phyloP scores from a whole-genome alignment of 495 filamentous ascomycete species.

The Friedmanniomyces simplex region DNA sequence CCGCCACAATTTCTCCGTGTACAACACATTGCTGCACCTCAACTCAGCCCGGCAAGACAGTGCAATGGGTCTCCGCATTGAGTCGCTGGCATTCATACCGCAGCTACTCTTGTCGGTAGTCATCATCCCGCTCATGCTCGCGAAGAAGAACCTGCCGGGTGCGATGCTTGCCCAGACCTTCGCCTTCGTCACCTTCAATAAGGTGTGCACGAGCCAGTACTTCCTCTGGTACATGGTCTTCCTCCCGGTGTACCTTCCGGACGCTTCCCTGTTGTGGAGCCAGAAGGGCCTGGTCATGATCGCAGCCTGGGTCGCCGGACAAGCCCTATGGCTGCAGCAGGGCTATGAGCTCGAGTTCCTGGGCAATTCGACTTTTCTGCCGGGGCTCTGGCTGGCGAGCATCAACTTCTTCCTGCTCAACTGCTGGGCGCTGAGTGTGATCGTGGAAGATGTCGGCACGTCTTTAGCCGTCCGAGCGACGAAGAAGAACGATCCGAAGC shows the following conservation, averaged over 20 bases:
- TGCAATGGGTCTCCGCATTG: slow-evolving; percentile 41
- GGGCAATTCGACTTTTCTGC: slow-evolving; percentile 73
- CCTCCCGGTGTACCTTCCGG: slow-evolving; percentile 79
- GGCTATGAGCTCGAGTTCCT: slow-evolving; percentile 82
- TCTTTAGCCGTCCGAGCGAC: neutral
- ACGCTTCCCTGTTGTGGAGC: slow-evolving; percentile 57
- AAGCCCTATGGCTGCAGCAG: slow-evolving; percentile 79
- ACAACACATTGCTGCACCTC: slow-evolving; percentile 85
- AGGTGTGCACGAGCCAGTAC: slow-evolving; percentile 98
- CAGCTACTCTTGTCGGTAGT: slow-evolving; percentile 70
- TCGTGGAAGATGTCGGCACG: slow-evolving; percentile 57
- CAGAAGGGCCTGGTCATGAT: slow-evolving; percentile 52
- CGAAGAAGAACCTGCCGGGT: slow-evolving; percentile 69
- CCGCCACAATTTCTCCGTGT: slow-evolving; percentile 95
- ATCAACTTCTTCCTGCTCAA: slow-evolving; percentile 77
- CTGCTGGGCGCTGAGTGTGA: slow-evolving; percentile 72
- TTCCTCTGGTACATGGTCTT: slow-evolving; percentile 97
- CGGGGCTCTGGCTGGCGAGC: slow-evolving; percentile 66
- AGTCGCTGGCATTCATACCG: slow-evolving; percentile 77
- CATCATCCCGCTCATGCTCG: slow-evolving; percentile 65
- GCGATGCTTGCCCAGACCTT: slow-evolving; percentile 99
- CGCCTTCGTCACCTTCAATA: slow-evolving; percentile 94
- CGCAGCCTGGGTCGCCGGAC: slow-evolving; percentile 58
- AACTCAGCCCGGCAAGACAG: slow-evolving; percentile 47
- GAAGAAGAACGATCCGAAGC: slow-evolving; percentile 3